Evolutionary conservation across 345 rosid genomes (phyloP), one percentile per base, ranked within the genome.

Genomic region (Eucalyptus coolabah): DNA sequence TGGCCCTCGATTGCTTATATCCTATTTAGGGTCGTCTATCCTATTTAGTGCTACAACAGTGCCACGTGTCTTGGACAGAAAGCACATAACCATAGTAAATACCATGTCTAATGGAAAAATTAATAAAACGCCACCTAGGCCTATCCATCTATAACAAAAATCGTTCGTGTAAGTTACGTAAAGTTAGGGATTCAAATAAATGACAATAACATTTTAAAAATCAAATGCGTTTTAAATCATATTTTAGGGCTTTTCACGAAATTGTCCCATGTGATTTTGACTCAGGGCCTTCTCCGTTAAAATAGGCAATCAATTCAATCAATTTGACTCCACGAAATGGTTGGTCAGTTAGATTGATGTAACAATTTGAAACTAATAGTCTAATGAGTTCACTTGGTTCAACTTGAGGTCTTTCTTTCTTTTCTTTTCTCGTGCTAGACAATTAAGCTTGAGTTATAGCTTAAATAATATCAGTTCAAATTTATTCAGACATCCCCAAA

Each of bases 201-300:
- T 0, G 4, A 10, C 3, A 5, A 19, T 1, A 17, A 37, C 6
- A 3, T 37, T 72, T 19, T 19, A 5, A 34, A 72, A 77, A 5
- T 5, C 15, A 5, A 77, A 3, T 77, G 28, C 16, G 2, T 4
- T 19, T 77, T 10, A 19, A 77, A 37, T 72, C 3, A 34, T 0
- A 37, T 19, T 34, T 9, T 37, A 77, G 47, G 45, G 3, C 28
- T 77, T 72, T 72, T 2, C 81, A 37, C 1, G 5, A 21, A 37
- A 19, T 37, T 37, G 47, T 37, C 23, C 44, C 15, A 37, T 3
- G 8, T 37, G 83, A 11, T 77, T 77, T 77, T 40, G 28, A 21
- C 47, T 77, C 30, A 6, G 0, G 24, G 6, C 47, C 9, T 21
- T 21, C 28, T 40, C 30, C 9, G 4, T 77, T 77, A 9, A 37